Conservation (phyloP, 78 protist species). For the Dictyostelium purpureum region DNA sequence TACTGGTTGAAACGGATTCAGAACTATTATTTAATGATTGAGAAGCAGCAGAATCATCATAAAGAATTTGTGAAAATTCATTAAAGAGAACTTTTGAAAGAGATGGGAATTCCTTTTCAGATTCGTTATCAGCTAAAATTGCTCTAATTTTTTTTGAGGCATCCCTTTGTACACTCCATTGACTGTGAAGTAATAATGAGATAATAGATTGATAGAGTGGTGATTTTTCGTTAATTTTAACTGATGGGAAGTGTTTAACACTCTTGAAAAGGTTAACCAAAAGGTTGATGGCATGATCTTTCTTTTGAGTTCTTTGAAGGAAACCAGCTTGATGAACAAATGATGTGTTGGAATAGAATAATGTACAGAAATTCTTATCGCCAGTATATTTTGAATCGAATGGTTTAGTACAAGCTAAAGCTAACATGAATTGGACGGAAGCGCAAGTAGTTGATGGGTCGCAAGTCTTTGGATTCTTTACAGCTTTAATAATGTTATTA, state of each 20-base stretch:
- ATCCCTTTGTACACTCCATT: constrained; percentile 13
- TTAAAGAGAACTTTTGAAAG: constrained; percentile 1
- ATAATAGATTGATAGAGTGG: constrained; percentile 12
- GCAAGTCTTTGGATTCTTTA: constrained; percentile 67
- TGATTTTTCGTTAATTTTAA: constrained; percentile 19
- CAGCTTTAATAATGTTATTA: not conserved
- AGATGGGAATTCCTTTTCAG: not conserved
- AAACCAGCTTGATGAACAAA: constrained; percentile 34
- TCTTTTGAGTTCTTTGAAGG: constrained; percentile 14
- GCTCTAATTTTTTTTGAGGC: not conserved
- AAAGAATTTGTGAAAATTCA: constrained; percentile 16
- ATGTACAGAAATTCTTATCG: not conserved
- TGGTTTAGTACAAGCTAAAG: not conserved
- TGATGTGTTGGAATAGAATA: not conserved
- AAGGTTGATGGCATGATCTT: constrained; percentile 7
- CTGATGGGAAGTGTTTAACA: not conserved
- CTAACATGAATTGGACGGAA: not conserved
- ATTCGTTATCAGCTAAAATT: not conserved
- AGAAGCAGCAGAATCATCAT: not conserved
- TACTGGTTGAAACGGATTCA: not conserved
- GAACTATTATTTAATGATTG: not conserved
- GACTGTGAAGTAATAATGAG: not conserved
- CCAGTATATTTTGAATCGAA: not conserved
- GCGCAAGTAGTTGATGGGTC: constrained; percentile 34
- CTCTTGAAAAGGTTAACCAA: not conserved